A percentile compares a stretch with the other conserved stretches of the same genome.
These are phyloP conservation scores for Sporothrix euskadiensis DNA, from an alignment of 2,329 filamentous ascomycete species.

Conservation along the genomic window DNA sequence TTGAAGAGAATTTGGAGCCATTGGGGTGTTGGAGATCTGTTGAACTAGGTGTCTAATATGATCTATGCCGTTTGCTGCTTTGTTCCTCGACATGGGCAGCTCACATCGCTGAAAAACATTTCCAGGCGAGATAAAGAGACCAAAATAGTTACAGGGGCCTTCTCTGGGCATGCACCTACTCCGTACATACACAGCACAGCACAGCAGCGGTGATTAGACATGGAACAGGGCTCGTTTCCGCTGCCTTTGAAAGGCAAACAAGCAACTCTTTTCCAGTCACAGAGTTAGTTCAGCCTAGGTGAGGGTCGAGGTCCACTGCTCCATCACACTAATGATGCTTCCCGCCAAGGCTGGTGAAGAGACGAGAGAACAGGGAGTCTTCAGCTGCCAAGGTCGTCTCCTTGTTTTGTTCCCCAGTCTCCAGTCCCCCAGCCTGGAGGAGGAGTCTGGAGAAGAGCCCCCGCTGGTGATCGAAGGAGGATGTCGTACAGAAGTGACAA, in stretches of 20 bases:
- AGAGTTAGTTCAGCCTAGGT: not conserved
- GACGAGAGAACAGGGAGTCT: not conserved
- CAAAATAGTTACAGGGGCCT: not conserved
- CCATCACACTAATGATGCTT: not conserved
- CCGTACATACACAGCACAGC: not conserved
- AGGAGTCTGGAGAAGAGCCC: not conserved
- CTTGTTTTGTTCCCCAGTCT: not conserved
- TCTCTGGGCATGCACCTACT: not conserved
- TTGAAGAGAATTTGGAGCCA: not conserved
- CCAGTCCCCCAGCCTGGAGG: not conserved
- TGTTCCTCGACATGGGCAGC: not conserved
- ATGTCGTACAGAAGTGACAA: not conserved
- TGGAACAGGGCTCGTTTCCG: not conserved
- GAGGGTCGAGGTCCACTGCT: not conserved
- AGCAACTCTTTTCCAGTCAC: not conserved
- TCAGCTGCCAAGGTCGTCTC: not conserved
- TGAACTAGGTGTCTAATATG: not conserved
- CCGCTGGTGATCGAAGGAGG: not conserved
- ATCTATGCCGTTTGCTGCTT: not conserved
- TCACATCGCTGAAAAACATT: not conserved
- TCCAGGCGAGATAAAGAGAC: not conserved
- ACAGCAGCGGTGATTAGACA: not conserved
- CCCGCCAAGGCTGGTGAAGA: constrained; percentile 2
- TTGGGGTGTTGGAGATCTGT: not conserved
- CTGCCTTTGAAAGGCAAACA: not conserved